These are phyloP conservation scores for Actinidia polygama DNA, from an alignment of 179 eudicot species.

Conservation along the genomic window DNA sequence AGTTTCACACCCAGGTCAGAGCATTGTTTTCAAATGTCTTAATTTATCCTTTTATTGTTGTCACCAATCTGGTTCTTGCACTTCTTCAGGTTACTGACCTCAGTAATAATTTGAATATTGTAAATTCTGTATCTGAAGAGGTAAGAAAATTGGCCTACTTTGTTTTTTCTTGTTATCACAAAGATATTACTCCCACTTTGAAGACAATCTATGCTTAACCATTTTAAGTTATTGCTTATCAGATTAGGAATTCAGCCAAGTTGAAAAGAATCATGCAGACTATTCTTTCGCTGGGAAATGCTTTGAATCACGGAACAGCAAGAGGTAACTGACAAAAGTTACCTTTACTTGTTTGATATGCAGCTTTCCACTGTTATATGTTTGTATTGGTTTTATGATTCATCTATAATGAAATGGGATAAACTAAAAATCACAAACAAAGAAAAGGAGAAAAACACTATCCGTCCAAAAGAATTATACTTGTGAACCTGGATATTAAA, in stretches of 20 bases:
- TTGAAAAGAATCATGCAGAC: conserved; percentile 85
- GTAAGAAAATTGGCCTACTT: conserved; percentile 32
- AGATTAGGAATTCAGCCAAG: conserved; percentile 80
- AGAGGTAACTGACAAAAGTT: conserved; percentile 61
- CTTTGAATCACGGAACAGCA: conserved; percentile 94
- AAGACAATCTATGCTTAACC: neutral
- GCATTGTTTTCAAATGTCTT: neutral
- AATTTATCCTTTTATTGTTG: neutral
- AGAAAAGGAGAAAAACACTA: neutral
- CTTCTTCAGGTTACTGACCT: conserved; percentile 65
- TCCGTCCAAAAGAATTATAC: neutral
- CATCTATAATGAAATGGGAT: neutral
- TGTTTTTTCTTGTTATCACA: neutral
- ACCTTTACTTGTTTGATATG: neutral
- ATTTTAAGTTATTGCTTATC: conserved; percentile 27
- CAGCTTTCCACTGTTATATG: neutral
- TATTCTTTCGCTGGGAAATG: conserved; percentile 89
- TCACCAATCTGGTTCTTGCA: neutral
- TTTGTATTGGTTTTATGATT: neutral
- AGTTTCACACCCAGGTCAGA: conserved; percentile 69
- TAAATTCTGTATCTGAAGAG: conserved; percentile 69
- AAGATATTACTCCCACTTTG: neutral
- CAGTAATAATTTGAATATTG: conserved; percentile 52
- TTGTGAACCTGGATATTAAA: neutral
- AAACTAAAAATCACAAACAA: neutral